phyloP scores from a whole-genome alignment of 345 rosid genomes.

The Eucalyptus erythrocorys region DNA sequence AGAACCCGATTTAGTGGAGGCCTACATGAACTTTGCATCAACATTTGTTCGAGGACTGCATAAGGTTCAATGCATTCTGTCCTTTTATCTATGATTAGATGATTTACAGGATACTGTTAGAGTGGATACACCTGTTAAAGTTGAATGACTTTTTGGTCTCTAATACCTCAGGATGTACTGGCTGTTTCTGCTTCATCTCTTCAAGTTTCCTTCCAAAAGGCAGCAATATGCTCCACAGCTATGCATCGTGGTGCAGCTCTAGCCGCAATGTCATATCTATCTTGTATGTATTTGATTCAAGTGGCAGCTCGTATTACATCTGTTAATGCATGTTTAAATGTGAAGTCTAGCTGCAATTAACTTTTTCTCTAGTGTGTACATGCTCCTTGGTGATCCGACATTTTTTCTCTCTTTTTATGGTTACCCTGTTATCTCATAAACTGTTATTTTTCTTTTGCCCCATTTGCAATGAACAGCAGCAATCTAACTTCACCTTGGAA shows the following conservation, averaged over 20 bases:
- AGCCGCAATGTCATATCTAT: slow-evolving; percentile 90
- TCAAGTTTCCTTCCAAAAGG: slow-evolving; percentile 90
- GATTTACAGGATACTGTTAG: neutral
- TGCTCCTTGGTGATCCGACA: neutral
- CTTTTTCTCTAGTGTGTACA: neutral
- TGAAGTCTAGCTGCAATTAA: neutral
- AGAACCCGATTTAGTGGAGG: slow-evolving; percentile 97
- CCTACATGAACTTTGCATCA: slow-evolving; percentile 82
- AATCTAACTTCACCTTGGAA: neutral
- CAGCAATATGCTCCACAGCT: slow-evolving; percentile 97
- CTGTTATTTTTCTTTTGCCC: neutral
- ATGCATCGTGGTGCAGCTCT: slow-evolving; percentile 98
- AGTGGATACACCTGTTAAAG: neutral
- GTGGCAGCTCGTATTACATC: neutral
- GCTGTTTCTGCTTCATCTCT: slow-evolving; percentile 68
- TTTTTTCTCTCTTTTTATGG: neutral
- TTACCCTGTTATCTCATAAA: neutral
- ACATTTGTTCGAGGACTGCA: slow-evolving; percentile 59
- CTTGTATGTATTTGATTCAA: slow-evolving; percentile 37
- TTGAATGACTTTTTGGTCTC: neutral
- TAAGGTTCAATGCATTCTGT: slow-evolving; percentile 43
- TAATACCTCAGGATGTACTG: slow-evolving; percentile 56
- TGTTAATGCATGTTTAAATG: neutral
- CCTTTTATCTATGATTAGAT: neutral
- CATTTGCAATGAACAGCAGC: neutral